Evolutionary conservation across 192 early-diverging fungal genomes (phyloP).

Genomic region (Coemansia sp.): DNA sequence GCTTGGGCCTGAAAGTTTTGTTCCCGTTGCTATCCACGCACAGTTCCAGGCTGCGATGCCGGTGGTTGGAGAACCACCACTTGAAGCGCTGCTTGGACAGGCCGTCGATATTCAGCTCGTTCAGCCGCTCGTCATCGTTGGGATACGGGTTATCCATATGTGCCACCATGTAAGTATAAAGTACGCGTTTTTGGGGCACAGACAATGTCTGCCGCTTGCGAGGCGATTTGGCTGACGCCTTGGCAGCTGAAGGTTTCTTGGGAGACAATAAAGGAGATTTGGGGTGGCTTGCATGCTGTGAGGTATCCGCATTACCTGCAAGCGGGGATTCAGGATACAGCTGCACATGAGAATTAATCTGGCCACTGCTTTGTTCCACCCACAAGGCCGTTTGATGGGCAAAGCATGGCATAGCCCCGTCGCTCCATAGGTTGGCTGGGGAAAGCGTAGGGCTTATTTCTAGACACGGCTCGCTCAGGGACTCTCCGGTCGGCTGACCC

Average conservation of each 20-base stretch:
- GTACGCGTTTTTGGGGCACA: slow-evolving; percentile 1
- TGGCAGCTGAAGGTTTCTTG: neutral
- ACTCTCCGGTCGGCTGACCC: slow-evolving; percentile 1
- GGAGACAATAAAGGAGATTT: no score
- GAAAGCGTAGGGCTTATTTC: no score
- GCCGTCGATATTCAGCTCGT: slow-evolving; percentile 5
- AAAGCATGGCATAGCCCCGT: no score
- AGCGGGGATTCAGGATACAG: neutral
- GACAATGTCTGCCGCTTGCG: slow-evolving; percentile 23
- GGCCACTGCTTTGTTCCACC: no score
- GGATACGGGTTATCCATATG: slow-evolving; percentile 39
- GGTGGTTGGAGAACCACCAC: slow-evolving; percentile 50
- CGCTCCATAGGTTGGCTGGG: no score
- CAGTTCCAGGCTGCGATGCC: slow-evolving; percentile 27
- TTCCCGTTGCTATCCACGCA: slow-evolving; percentile 10
- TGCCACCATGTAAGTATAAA: slow-evolving; percentile 26
- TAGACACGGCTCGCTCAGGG: no score
- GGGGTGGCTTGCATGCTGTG: no score
- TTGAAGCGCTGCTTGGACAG: slow-evolving; percentile 27
- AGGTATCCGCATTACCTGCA: no score
- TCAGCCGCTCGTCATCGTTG: slow-evolving; percentile 13
- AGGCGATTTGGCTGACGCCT: neutral
- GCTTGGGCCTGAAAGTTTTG: slow-evolving; percentile 10
- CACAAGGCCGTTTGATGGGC: no score
- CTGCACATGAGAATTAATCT: neutral